A percentile compares a stretch with the other conserved stretches of the same genome.
Evolutionary conservation across 2,329 filamentous ascomycete genomes (phyloP).

Genomic region (Basipetospora sp.): DNA sequence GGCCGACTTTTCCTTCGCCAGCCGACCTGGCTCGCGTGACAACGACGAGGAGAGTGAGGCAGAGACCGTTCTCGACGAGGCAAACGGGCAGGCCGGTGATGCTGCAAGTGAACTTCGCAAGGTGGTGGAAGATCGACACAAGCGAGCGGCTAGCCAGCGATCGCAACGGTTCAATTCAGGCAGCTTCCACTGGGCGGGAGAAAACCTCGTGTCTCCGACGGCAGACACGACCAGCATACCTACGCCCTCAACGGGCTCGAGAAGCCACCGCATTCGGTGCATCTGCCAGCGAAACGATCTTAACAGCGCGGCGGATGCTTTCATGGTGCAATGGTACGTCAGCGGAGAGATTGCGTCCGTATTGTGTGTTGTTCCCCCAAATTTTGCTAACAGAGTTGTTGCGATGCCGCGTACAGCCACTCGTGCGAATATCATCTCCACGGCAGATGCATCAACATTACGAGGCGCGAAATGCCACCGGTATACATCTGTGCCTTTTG

Average conservation of each 20-base stretch:
- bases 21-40: slow-evolving; percentile 17
- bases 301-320: slow-evolving; percentile 32
- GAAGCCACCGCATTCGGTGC: slow-evolving; percentile 36
- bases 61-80: slow-evolving; percentile 40
- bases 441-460: slow-evolving; percentile 47
- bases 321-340: slow-evolving; percentile 50
- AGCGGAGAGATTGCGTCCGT: too few species aligned
- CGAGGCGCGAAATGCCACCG: slow-evolving; percentile 37
- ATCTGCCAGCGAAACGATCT: slow-evolving; percentile 34
- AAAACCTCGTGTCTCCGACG: slow-evolving; percentile 29
- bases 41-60: slow-evolving; percentile 41
- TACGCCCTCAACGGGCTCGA: slow-evolving; percentile 28
- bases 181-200: slow-evolving; percentile 1
- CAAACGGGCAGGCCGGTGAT: slow-evolving; percentile 29
- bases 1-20: slow-evolving; percentile 20
- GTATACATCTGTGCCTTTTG: slow-evolving; percentile 53
- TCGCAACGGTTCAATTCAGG: slow-evolving; percentile 1
- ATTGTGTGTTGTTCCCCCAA: too few species aligned
- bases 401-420: too few species aligned
- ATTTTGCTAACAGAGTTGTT: too few species aligned
- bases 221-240: slow-evolving; percentile 33
- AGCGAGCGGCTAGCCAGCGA: slow-evolving; percentile 17
- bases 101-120: slow-evolving; percentile 46
- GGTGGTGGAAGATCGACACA: slow-evolving; percentile 37
- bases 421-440: slow-evolving; percentile 53